Evolutionary conservation across 2,329 filamentous ascomycete species (phyloP).

Genomic region (Colletotrichum kahawae): DNA sequence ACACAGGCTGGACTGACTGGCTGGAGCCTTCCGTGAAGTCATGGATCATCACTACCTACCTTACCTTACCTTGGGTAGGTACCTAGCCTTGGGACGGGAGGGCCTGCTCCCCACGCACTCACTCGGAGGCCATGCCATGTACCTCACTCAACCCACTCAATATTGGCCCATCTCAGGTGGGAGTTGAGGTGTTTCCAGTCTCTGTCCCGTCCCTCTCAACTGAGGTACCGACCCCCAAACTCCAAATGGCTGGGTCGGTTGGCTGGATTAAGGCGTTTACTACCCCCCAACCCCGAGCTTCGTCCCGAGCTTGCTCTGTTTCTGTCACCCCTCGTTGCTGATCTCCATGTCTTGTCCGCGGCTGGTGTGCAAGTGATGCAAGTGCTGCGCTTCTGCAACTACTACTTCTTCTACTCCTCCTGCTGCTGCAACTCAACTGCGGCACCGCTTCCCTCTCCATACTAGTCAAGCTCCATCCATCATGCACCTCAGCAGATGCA

Average conservation of each 20-base stretch:
- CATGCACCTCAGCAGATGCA: conserved; percentile 17
- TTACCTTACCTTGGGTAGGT: not conserved
- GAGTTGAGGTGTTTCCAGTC: not conserved
- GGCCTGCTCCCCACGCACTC: not conserved
- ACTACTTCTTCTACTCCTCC: not conserved
- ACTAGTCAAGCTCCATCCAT: not conserved
- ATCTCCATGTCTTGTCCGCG: not conserved
- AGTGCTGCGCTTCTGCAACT: not conserved
- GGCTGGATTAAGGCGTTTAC: not conserved
- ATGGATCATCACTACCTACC: not conserved
- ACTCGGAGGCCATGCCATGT: too few species aligned
- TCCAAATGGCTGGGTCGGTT: not conserved
- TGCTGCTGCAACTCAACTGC: not conserved
- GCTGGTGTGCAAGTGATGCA: not conserved
- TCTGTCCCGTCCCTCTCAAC: not conserved
- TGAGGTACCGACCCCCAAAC: not conserved
- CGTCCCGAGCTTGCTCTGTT: not conserved
- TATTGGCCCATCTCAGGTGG: not conserved
- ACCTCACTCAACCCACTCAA: not conserved
- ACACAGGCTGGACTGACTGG: not conserved
- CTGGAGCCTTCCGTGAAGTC: not conserved
- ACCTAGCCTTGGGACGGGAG: not conserved
- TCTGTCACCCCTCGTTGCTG: not conserved
- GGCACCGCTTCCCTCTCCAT: not conserved
- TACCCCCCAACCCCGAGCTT: not conserved